Evolutionary conservation across 208 protist genomes (phyloP).

Genomic region (Leishmania amazonensis): DNA sequence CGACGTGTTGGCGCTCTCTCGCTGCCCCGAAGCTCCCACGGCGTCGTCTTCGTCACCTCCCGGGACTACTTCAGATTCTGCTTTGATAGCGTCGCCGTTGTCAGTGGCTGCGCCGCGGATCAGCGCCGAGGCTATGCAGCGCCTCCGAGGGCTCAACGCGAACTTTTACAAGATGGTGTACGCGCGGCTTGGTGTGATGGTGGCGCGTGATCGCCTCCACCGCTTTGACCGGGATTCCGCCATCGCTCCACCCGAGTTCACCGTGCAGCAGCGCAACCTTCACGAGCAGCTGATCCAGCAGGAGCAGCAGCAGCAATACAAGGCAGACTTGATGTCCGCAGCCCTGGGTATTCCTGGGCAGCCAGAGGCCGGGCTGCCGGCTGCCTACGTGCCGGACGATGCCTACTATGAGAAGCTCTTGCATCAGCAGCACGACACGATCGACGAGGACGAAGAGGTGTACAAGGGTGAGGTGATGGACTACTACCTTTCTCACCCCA

Average conservation of each 20-base stretch:
- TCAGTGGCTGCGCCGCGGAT: constrained; percentile 5
- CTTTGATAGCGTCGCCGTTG: constrained; percentile 4
- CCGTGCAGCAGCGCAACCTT: constrained; percentile 53
- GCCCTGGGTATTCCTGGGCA: constrained; percentile 14
- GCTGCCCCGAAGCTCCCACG: constrained; percentile 16
- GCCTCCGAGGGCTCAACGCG: constrained; percentile 45
- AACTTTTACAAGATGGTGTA: constrained; percentile 85
- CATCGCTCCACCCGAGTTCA: constrained; percentile 48
- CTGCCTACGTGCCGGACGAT: constrained; percentile 77
- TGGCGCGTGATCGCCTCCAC: constrained; percentile 65
- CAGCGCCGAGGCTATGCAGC: constrained; percentile 17
- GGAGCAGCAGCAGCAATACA: constrained; percentile 34
- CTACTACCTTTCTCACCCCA: constrained; percentile 68
- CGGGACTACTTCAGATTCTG: neutral
- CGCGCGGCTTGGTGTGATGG: constrained; percentile 76
- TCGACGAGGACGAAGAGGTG: constrained; percentile 86
- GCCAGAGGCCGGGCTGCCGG: constrained; percentile 44
- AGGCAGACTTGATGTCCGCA: constrained; percentile 12
- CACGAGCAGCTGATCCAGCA: constrained; percentile 43
- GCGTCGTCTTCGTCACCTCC: neutral
- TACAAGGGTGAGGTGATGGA: constrained; percentile 86
- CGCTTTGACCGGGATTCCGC: constrained; percentile 45
- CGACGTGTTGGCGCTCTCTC: constrained; percentile 48
- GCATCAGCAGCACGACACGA: constrained; percentile 60
- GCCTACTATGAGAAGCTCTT: constrained; percentile 70